Conservation (phyloP, 352 stramenopile species). For the Phytophthora cactorum region DNA sequence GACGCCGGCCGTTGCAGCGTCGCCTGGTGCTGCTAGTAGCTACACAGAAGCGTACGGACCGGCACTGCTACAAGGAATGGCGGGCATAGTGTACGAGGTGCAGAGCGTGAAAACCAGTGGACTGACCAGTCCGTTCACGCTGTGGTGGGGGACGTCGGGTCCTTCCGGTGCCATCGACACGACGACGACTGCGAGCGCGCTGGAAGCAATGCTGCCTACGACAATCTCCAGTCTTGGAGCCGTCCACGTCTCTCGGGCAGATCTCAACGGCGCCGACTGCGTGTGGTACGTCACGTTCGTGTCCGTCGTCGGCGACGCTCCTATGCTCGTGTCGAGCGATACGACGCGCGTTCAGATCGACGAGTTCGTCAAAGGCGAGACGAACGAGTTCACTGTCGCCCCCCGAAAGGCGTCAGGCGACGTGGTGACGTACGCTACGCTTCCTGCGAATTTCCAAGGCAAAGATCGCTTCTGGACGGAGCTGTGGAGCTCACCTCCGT, state of each 20-base stretch:
- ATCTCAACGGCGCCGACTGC: constrained; percentile 56
- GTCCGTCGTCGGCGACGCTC: constrained; percentile 79
- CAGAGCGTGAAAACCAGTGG: constrained; percentile 85
- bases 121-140: constrained; percentile 53
- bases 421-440: constrained; percentile 89
- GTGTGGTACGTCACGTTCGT: constrained; percentile 91
- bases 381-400: constrained; percentile 96
- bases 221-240: constrained; percentile 43
- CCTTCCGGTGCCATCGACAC: constrained; percentile 52
- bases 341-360: constrained; percentile 57
- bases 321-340: constrained; percentile 64
- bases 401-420: constrained; percentile 93
- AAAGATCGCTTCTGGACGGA: constrained; percentile 97
- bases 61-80: constrained; percentile 90
- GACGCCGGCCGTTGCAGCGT: constrained; percentile 92
- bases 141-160: constrained; percentile 47
- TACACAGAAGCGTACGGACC: constrained; percentile 91
- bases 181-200: constrained; percentile 43
- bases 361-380: constrained; percentile 93
- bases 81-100: constrained; percentile 95
- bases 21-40: constrained; percentile 83
- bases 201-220: constrained; percentile 49
- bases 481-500: constrained; percentile 86
- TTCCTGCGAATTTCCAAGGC: constrained; percentile 84
- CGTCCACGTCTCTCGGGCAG: constrained; percentile 67